Base-by-base conservation (phyloP, 371 early-diverging fungal genomes). In the Saksenaea oblongispora region DNA sequence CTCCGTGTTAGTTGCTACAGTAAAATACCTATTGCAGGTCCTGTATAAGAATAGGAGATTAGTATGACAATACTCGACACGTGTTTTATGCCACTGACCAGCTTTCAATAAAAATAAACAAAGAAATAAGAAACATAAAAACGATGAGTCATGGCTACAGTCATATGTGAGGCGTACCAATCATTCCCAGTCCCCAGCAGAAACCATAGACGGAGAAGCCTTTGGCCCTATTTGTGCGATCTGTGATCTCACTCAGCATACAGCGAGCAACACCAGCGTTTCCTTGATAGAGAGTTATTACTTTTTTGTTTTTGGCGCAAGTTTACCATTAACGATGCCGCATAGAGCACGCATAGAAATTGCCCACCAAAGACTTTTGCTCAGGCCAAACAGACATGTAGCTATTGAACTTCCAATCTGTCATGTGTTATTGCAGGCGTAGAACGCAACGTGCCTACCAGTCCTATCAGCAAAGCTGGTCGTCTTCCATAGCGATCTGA, bases 381-480 rank as follows among this genome's bases (percentile, higher is more conserved):
- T 81, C 3, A 89, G 57, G 0, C 93, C 93, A 72, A 94, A 93
- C 37, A 86, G 47, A 8, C 85, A n/a, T 27, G 77, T 75, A 0
- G 86, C 74, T 5, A 88, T 55, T 1, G 84, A 68, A 35, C 86
- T 91, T 14, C 93, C 93, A 27, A 86, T 17, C 51, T 47, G 11
- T 47, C 8, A 10, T 39, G 39, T 14, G n/a, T 39, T 14, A 39
- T 3, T 39, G 1, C 11, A 11, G n/a, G 11, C 11, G 11, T n/a
- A 11, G 11, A 11, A 3, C 11, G 3, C 11, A n/a, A 2, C 11
- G 11, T 11, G 39, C 39, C 22, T 47, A 47, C 51, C 26, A 84
- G 60, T 0, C 97, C 97, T 10, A 87, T 74, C 18, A 95, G 71
- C 2, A 97, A 64, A 1, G 94, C 90, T 3, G 95, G 95, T 24